Evolutionary conservation across 2,329 filamentous ascomycete genomes (phyloP).

Genomic region (Fusarium sp.): DNA sequence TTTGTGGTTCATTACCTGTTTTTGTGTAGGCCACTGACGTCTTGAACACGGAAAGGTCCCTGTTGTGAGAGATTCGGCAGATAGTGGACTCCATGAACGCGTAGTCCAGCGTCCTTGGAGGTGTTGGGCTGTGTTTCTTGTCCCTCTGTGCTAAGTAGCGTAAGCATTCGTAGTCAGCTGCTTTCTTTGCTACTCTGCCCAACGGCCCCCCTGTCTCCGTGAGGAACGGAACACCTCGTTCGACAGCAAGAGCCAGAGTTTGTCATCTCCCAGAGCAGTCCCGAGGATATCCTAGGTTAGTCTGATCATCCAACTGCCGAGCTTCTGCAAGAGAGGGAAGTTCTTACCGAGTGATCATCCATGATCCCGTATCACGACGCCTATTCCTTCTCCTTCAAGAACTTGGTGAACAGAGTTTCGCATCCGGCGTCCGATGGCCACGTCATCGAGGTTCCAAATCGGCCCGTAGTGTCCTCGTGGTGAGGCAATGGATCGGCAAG

Average conservation of each 20-base stretch:
- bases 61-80: background rate
- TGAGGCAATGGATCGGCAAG: background rate
- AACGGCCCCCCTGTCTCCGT: too few species aligned
- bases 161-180: background rate
- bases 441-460: background rate
- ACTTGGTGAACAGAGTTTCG: background rate
- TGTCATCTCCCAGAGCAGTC: too few species aligned
- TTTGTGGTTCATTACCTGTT: background rate
- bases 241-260: too few species aligned
- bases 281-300: background rate
- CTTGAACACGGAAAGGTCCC: background rate
- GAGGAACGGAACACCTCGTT: too few species aligned
- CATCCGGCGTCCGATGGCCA: background rate
- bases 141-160: background rate
- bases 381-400: background rate
- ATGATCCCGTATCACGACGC: background rate
- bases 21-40: background rate
- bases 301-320: background rate
- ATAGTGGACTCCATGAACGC: background rate
- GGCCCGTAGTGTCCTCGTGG: background rate
- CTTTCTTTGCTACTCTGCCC: background rate
- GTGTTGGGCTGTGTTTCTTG: background rate
- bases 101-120: background rate
- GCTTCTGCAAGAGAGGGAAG: background rate
- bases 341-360: background rate